Base-by-base conservation (phyloP, 2,329 filamentous ascomycete genomes). In the Calonectria hawksworthii region DNA sequence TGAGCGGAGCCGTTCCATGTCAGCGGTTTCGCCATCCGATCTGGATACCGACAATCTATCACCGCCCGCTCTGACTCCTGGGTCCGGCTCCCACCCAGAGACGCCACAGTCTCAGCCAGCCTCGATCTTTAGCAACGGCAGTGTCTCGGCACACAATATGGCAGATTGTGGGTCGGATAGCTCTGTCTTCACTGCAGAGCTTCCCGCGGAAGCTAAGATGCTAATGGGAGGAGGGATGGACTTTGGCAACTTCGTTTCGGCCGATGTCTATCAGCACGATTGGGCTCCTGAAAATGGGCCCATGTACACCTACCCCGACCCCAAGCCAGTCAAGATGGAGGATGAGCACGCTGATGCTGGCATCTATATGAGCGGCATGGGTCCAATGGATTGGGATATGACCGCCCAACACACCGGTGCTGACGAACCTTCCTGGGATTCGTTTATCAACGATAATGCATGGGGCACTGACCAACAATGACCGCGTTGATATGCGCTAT, bases 121-220 rank as follows among this genome's bases (percentile, higher is more conserved):
- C 63, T 72, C 81, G 5, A 73, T 63, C 2, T 81, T 79, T 41
- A 47, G 47, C 28, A 72, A 54, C 16, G 28, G 67, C 11, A 70
- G 69, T 16, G 65, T 70, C 1, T 21, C 67, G 10, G 56, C 70
- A 1, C 30, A 51, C 9, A 77, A 82, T n/a, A 82, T 65, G 76
- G 74, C 72, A 73, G 74, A 78, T 26, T 72, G 78, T 59, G 70
- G 76, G 47, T 71, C 82, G 0, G 76, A 77, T 3, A 75, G 76
- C 1, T 87, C 87, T 0, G 81, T 80, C 1, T 89, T 89, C 67
- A 88, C 87, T 0, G 79, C 86, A 0, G 85, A 88, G 73, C 77
- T 89, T 9, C 83, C 87, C 0, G 76, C 84, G 1, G 87, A 89
- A 64, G 83, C 85, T 2, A 87, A 85, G 77, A 85, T 87, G 85